Evolutionary conservation across 805 yeast species (phyloP).

Genomic region (Starmerella cellae): DNA sequence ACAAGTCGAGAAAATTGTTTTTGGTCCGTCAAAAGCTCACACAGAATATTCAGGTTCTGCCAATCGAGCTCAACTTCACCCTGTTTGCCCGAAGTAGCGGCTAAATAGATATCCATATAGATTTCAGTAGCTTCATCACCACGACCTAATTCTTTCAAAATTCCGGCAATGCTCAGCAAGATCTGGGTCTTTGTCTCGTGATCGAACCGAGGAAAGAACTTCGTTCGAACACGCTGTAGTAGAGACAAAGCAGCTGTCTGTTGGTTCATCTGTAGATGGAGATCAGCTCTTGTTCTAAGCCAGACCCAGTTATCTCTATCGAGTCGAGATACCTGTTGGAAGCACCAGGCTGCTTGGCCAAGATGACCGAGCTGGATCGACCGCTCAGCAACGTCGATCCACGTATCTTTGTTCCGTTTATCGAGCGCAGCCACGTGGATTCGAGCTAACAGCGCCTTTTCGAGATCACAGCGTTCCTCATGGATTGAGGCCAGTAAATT

Average conservation of each 20-base stretch:
- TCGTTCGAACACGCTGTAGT: constrained; percentile 18
- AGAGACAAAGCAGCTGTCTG: constrained; percentile 21
- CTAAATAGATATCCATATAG: constrained; percentile 18
- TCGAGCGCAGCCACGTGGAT: constrained; percentile 55
- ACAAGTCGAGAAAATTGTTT: constrained; percentile 26
- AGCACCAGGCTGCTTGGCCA: constrained; percentile 49
- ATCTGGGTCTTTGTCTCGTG: constrained; percentile 31
- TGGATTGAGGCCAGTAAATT: constrained; percentile 31
- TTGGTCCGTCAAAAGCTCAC: constrained; percentile 57
- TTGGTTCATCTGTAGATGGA: constrained; percentile 24
- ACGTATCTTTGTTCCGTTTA: constrained; percentile 63
- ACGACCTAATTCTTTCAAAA: constrained; percentile 17
- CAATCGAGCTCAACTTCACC: constrained; percentile 45
- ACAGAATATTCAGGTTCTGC: constrained; percentile 74
- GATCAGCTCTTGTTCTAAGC: constrained; percentile 57
- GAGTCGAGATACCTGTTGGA: constrained; percentile 69
- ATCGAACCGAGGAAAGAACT: constrained; percentile 29
- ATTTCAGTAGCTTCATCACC: constrained; percentile 15
- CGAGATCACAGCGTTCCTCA: constrained; percentile 35
- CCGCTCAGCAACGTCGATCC: constrained; percentile 78
- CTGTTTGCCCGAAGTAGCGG: neutral
- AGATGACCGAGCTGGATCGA: constrained; percentile 51
- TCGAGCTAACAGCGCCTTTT: constrained; percentile 27
- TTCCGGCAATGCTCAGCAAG: constrained; percentile 21
- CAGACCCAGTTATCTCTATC: constrained; percentile 66